A percentile compares a stretch with the other conserved stretches of the same genome.
These are phyloP conservation scores for Beauveria sp. DNA, from an alignment of 2,329 filamentous ascomycete genomes.

Conservation along the genomic window DNA sequence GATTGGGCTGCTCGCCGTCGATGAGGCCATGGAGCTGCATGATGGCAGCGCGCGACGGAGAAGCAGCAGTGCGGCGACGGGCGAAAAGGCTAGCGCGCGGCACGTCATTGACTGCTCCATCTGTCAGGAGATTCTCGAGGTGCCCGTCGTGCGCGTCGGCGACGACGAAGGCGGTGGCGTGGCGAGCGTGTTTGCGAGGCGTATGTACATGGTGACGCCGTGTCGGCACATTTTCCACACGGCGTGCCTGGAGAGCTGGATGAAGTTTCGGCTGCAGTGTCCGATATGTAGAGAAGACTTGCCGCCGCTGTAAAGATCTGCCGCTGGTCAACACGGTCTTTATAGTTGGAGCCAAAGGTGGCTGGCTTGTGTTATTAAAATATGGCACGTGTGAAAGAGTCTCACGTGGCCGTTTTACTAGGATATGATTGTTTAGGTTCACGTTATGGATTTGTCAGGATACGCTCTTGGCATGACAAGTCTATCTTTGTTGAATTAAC, in stretches of 20 bases:
- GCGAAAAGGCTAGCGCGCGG: constrained; percentile 24
- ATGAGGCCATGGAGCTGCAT: background rate
- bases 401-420: background rate
- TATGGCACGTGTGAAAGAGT: background rate
- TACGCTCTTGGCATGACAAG: background rate
- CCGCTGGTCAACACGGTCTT: background rate
- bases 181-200: constrained; percentile 65
- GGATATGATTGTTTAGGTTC: background rate
- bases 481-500: background rate
- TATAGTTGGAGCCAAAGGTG: no score
- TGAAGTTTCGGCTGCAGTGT: constrained; percentile 86
- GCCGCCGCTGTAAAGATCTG: constrained; percentile 63
- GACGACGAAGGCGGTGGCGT: constrained; percentile 48
- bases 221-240: constrained; percentile 96
- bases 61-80: constrained; percentile 14
- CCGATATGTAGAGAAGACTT: constrained; percentile 89
- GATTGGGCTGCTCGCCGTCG: constrained; percentile 53
- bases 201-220: constrained; percentile 93
- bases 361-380: background rate
- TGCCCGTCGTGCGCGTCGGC: constrained; percentile 62
- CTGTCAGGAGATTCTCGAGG: constrained; percentile 84
- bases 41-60: background rate
- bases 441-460: background rate
- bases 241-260: constrained; percentile 88
- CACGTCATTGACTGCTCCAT: constrained; percentile 84